phyloP scores from a whole-genome alignment of 352 stramenopile genomes.

The Pythium brassicae region DNA sequence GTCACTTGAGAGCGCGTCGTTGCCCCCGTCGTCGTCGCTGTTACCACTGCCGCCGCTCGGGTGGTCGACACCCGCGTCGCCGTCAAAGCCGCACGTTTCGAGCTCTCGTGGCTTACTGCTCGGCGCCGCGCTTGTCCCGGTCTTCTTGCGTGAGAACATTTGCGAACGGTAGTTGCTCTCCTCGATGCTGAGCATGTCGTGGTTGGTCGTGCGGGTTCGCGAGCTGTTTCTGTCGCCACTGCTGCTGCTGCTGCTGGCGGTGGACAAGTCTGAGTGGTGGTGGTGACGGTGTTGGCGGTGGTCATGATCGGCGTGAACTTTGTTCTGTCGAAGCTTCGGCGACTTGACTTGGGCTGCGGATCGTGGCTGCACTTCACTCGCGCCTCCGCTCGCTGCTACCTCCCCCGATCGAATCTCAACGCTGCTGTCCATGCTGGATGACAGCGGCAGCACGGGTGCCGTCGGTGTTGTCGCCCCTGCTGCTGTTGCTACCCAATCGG shows the following conservation, averaged over 20 bases:
- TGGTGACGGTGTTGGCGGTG: not conserved
- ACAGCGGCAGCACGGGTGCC: not conserved
- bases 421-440: not conserved
- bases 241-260: not conserved
- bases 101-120: conserved; percentile 28
- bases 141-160: conserved; percentile 65
- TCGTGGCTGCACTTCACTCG: not conserved
- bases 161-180: conserved; percentile 61
- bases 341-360: conserved; percentile 4
- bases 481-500: conserved; percentile 8
- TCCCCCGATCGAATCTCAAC: not conserved
- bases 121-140: conserved; percentile 17
- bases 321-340: conserved; percentile 21
- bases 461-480: not conserved
- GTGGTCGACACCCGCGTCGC: not conserved
- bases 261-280: conserved; percentile 1
- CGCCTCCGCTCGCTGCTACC: not conserved
- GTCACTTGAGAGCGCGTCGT: conserved; percentile 37
- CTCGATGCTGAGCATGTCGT: conserved; percentile 49
- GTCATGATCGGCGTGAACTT: conserved; percentile 22
- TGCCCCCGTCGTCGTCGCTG: conserved; percentile 11
- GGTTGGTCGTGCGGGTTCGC: conserved; percentile 21
- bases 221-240: not conserved
- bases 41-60: not conserved
- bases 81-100: conserved; percentile 1